Percentiles rank a stretch among this genome's conserved stretches.
phyloP scores from a whole-genome alignment of 495 filamentous ascomycete species.

The Neurospora pannonica region DNA sequence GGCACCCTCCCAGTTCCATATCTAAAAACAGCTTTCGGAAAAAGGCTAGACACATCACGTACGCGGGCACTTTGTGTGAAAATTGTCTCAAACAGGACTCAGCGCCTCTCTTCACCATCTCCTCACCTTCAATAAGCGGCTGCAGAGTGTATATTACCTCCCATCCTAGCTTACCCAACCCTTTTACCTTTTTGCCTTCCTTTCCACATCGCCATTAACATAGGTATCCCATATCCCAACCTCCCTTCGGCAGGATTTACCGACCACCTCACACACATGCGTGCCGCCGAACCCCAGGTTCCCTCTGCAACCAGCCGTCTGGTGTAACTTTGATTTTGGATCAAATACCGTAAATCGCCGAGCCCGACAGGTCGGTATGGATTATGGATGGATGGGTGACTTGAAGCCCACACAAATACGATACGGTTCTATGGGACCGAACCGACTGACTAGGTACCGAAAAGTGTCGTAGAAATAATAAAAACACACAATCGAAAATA shows the following conservation, averaged over 20 bases:
- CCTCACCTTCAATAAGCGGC: not conserved
- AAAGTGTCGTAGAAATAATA: too few species aligned
- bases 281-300: not conserved
- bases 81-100: not conserved
- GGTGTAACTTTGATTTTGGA: not conserved
- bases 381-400: not conserved
- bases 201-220: not conserved
- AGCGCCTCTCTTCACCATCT: not conserved
- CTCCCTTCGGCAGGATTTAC: not conserved
- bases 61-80: not conserved
- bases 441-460: not conserved
- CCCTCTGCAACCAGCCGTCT: not conserved
- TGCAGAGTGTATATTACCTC: not conserved
- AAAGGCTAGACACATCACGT: not conserved
- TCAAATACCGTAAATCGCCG: not conserved
- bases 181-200: too few species aligned
- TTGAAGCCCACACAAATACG: not conserved
- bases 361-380: not conserved
- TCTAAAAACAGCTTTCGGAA: not conserved
- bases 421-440: not conserved
- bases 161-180: not conserved
- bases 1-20: not conserved
- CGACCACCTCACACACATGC: not conserved
- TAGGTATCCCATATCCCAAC: not conserved
- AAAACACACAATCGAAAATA: too few species aligned